Evolutionary conservation across 176 grass and related monocot species (phyloP), one percentile per base, ranked within the genome.

Genomic region (Olyra latifolia): DNA sequence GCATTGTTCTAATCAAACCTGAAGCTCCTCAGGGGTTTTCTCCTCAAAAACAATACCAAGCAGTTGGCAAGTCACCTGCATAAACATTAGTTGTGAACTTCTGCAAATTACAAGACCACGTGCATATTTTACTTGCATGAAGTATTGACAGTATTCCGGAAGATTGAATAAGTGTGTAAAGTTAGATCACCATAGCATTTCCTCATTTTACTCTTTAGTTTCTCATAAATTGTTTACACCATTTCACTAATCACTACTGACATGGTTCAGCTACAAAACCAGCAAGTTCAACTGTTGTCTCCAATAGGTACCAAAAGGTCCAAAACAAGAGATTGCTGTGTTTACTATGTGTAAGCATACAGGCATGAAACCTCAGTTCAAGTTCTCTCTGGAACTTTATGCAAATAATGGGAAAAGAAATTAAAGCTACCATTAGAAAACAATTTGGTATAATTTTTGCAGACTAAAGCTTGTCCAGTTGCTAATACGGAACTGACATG

Each of bases 41-140:
- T 99, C 92, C 77, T 93, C 88, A 74, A 95, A 86, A 72, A 99
- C 82, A 77, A 99, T 84, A 76, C 93, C 93, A 4, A 99, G 80
- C 20, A 99, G 83, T 63, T 99, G 92, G 76, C 92, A 95, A 8
- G 93, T 99, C 52, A 99, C 89, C 96, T 99, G 75, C 63, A 76
- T 0, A 68, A 22, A 25, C 3, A 66, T 72, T 67, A 72, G 44
- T 56, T 59, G 74, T 79, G 52, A 74, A 28, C 1, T 53, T 53
- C 0, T 44, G 1, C 10, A 39, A 69, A 61, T 32, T 74, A 47
- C 17, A 15, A 38, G 23, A 23, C 0, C 44, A 23, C 32, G 56
- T 14, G 39, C 7, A 8, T 1, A 80, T 19, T 80, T 74, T 50
- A 57, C 35, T 28, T 27, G 44, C 45, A 43, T 19, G 1, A 49